Conservation (phyloP, 345 rosid genomes). For the Lagerstroemia speciosa region DNA sequence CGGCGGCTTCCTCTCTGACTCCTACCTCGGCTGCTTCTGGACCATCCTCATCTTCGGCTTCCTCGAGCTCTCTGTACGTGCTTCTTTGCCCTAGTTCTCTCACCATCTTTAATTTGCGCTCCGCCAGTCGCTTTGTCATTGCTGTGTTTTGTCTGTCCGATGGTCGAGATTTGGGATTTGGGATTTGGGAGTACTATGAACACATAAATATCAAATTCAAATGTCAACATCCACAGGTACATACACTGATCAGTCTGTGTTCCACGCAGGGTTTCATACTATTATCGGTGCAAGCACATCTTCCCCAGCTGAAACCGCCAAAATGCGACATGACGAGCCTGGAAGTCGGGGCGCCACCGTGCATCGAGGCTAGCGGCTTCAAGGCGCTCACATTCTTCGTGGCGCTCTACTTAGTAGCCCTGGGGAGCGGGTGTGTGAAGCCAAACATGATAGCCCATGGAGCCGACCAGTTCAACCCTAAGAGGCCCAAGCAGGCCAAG, state of each 20-base stretch:
- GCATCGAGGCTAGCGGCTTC: conserved; percentile 72
- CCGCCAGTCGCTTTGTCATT: no score
- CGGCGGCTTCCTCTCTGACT: conserved; percentile 91
- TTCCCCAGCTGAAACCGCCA: conserved; percentile 86
- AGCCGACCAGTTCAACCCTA: conserved; percentile 76
- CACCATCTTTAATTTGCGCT: no score
- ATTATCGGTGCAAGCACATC: conserved; percentile 87
- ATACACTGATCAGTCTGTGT: no score
- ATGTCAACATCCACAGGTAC: no score
- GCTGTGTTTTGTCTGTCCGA: no score
- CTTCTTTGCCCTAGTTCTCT: no score
- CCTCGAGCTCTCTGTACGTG: conserved; percentile 79
- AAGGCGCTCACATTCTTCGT: conserved; percentile 65
- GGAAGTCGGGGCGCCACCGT: conserved; percentile 12
- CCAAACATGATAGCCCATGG: conserved; percentile 99
- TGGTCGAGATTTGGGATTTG: no score
- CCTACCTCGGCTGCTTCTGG: conserved; percentile 90
- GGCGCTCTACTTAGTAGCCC: conserved; percentile 83
- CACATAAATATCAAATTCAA: no score
- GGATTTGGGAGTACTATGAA: no score
- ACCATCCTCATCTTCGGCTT: conserved; percentile 90
- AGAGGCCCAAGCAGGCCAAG: conserved; percentile 46
- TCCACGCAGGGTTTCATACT: conserved; percentile 86
- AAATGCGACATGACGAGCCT: conserved; percentile 42
- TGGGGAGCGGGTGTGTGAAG: conserved; percentile 96